A percentile compares a stretch with the other conserved stretches of the same genome.
These are phyloP conservation scores for Diutina ranongensis DNA, from an alignment of 1,139 yeast genomes.

Conservation along the genomic window DNA sequence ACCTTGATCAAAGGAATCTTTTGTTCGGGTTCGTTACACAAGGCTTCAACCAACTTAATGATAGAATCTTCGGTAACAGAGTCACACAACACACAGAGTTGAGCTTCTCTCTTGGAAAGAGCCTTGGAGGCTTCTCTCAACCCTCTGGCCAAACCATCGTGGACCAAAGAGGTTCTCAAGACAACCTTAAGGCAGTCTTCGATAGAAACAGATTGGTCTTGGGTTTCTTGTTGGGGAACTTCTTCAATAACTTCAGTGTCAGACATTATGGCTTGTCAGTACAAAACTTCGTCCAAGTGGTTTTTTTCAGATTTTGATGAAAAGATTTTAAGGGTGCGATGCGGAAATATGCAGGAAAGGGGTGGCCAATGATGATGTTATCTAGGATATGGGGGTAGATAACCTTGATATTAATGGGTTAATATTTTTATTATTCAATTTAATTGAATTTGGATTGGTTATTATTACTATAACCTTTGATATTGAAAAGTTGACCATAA, in stretches of 20 bases:
- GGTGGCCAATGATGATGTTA: too few species aligned
- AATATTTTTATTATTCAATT: too few species aligned
- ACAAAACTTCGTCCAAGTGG: conserved; percentile 6
- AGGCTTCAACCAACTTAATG: conserved; percentile 97
- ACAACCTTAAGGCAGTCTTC: conserved; percentile 99
- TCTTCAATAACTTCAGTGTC: conserved; percentile 84
- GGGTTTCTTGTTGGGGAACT: conserved; percentile 68
- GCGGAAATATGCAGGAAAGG: background rate
- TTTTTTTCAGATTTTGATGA: background rate
- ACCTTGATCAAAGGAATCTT: conserved; percentile 98
- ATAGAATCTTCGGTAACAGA: conserved; percentile 97
- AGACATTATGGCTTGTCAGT: conserved; percentile 39
- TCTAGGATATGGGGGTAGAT: too few species aligned
- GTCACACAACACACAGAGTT: conserved; percentile 95
- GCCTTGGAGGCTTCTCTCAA: conserved; percentile 99
- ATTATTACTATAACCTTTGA: too few species aligned
- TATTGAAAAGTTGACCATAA: background rate
- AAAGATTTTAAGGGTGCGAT: conserved; percentile 2
- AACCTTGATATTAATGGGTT: too few species aligned
- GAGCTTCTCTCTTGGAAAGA: conserved; percentile 94
- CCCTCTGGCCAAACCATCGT: conserved; percentile 99
- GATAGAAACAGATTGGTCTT: conserved; percentile 79
- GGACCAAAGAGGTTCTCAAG: conserved; percentile 94
- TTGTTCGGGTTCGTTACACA: conserved; percentile 95
- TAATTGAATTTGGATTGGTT: background rate